phyloP scores from a whole-genome alignment of 2,329 filamentous ascomycete species.

The Colletotrichum gloeosporioides region DNA sequence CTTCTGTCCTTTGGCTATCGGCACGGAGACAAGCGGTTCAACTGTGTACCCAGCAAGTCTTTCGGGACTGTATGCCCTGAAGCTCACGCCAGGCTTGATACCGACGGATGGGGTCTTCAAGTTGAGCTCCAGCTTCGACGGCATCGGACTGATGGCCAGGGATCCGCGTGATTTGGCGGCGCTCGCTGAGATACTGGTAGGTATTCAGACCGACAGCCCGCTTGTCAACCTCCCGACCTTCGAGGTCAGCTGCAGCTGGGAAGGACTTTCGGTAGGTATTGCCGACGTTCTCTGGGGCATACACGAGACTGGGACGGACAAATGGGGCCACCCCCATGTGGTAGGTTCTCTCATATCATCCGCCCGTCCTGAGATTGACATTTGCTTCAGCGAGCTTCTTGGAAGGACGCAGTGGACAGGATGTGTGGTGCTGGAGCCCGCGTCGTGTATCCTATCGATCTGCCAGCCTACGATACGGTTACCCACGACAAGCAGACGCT shows the following conservation, averaged over 20 bases:
- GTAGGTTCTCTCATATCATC: conserved; percentile 7
- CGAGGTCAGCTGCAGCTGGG: background rate
- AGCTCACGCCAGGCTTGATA: conserved; percentile 24
- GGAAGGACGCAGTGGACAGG: conserved; percentile 12
- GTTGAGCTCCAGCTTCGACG: conserved; percentile 25
- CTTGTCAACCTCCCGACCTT: background rate
- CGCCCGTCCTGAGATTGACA: background rate
- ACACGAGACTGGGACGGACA: conserved; percentile 4
- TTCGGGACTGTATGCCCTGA: conserved; percentile 41
- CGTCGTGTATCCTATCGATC: conserved; percentile 19
- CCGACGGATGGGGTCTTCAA: conserved; percentile 20
- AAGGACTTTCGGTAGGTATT: conserved; percentile 22
- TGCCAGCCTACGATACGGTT: background rate
- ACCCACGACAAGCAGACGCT: conserved; percentile 16
- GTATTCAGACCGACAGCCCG: background rate
- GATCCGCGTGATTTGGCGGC: conserved; percentile 23
- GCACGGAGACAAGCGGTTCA: conserved; percentile 42
- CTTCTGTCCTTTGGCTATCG: conserved; percentile 41
- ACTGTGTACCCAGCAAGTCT: conserved; percentile 42
- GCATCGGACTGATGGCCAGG: conserved; percentile 27
- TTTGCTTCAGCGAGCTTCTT: conserved; percentile 15
- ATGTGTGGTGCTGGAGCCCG: conserved; percentile 19
- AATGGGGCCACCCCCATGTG: conserved; percentile 24
- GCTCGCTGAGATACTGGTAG: conserved; percentile 16
- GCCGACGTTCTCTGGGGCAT: conserved; percentile 23